Percentiles rank a stretch among this genome's conserved stretches.
These are phyloP conservation scores for Colletotrichum neosansevieriae DNA, from an alignment of 2,329 filamentous ascomycete genomes.

Conservation along the genomic window DNA sequence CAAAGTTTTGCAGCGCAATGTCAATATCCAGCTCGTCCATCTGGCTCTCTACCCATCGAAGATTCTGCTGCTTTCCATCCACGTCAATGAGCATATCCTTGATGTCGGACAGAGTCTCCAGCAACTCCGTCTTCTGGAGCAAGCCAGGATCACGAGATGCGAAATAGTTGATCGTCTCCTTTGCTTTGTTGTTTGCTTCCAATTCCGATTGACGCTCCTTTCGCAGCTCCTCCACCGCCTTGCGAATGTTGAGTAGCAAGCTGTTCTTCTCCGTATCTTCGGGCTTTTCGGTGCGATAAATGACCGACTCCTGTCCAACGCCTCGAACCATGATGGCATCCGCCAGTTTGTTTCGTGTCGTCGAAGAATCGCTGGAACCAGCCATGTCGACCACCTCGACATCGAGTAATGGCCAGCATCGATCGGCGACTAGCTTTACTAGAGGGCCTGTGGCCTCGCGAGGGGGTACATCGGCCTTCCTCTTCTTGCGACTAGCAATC, in stretches of 20 bases:
- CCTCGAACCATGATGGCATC: slow-evolving; percentile 92
- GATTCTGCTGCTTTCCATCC: slow-evolving; percentile 94
- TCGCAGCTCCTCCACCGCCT: slow-evolving; percentile 90
- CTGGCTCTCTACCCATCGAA: slow-evolving; percentile 95
- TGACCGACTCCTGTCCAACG: slow-evolving; percentile 90
- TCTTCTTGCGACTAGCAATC: slow-evolving; percentile 92
- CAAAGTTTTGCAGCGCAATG: slow-evolving; percentile 90
- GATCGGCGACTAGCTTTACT: slow-evolving; percentile 89
- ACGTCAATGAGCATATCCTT: slow-evolving; percentile 95
- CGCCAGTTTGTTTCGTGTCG: slow-evolving; percentile 70
- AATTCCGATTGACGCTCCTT: slow-evolving; percentile 88
- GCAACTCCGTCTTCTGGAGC: slow-evolving; percentile 81
- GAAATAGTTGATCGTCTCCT: slow-evolving; percentile 88
- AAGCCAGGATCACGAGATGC: slow-evolving; percentile 82
- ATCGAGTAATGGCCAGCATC: slow-evolving; percentile 93
- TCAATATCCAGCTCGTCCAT: slow-evolving; percentile 97
- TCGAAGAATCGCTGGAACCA: slow-evolving; percentile 69
- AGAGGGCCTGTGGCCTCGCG: slow-evolving; percentile 61
- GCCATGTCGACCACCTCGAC: slow-evolving; percentile 93
- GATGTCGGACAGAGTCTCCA: slow-evolving; percentile 82
- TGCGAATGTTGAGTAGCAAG: slow-evolving; percentile 89
- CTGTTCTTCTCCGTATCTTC: slow-evolving; percentile 83
- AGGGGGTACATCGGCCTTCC: slow-evolving; percentile 77
- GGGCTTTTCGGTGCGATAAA: slow-evolving; percentile 89
- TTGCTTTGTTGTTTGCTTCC: slow-evolving; percentile 85